A percentile compares a stretch with the other conserved stretches of the same genome.
Conservation (phyloP, 257 asterid species). For the Handroanthus guayacan region DNA sequence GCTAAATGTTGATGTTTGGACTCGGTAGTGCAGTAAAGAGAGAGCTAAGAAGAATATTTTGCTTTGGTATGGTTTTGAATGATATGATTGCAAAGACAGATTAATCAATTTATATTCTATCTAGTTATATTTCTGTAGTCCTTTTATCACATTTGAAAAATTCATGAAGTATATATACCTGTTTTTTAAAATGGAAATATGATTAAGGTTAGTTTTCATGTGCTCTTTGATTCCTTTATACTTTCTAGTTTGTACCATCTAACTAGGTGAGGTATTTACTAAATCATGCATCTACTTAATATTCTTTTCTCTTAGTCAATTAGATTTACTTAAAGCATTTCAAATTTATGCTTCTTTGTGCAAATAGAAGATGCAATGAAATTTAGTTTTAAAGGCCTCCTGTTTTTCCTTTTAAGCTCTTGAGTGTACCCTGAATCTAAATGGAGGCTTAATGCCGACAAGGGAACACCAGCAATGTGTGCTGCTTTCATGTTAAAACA, state of each 20-base stretch:
- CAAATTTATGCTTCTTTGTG: neutral
- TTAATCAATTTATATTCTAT: neutral
- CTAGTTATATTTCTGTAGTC: neutral
- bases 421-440: neutral
- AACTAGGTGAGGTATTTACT: neutral
- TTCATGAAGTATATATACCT: neutral
- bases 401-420: neutral
- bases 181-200: constrained; percentile 19
- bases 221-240: neutral
- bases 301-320: constrained; percentile 1
- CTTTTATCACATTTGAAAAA: neutral
- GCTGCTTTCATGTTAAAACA: neutral
- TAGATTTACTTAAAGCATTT: neutral
- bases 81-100: neutral
- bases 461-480: constrained; percentile 10
- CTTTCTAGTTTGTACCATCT: neutral
- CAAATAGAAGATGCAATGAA: constrained; percentile 18
- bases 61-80: neutral
- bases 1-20: constrained; percentile 14
- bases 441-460: constrained; percentile 15
- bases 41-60: neutral
- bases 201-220: neutral
- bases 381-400: neutral
- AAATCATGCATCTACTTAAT: neutral
- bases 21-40: neutral